Conservation (phyloP, 164 flowering plant genomes). For the Euptelea pleiosperma region DNA sequence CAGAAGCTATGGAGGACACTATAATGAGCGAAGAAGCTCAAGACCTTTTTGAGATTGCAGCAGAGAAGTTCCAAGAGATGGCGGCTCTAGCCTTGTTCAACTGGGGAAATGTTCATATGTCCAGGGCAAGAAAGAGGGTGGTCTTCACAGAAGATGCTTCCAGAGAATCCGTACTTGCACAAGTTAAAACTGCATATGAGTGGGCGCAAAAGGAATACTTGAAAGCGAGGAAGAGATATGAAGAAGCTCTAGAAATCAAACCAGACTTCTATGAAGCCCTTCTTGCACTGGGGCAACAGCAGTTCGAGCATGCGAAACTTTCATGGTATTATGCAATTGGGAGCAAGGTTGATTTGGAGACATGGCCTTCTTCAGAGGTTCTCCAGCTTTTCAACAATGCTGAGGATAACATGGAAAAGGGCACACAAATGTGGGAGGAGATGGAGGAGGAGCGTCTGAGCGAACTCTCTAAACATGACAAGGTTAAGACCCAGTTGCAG, state of each 20-base stretch:
- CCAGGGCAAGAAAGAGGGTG: conserved; percentile 67
- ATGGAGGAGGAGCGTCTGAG: conserved; percentile 38
- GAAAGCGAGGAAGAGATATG: conserved; percentile 58
- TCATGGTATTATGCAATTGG: conserved; percentile 76
- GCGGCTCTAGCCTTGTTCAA: conserved; percentile 81
- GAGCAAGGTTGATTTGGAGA: conserved; percentile 49
- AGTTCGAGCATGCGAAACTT: conserved; percentile 89
- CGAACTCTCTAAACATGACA: conserved; percentile 30
- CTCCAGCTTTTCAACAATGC: conserved; percentile 67
- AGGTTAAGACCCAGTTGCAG: conserved; percentile 30
- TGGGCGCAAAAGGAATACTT: conserved; percentile 62
- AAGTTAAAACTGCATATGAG: conserved; percentile 53
- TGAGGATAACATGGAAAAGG: conserved; percentile 78
- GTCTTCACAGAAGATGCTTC: conserved; percentile 47
- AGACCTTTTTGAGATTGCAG: conserved; percentile 56
- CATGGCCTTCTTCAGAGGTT: conserved; percentile 53
- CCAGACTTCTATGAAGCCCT: conserved; percentile 76
- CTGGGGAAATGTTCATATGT: conserved; percentile 91
- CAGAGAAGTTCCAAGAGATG: conserved; percentile 80
- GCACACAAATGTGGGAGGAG: conserved; percentile 72
- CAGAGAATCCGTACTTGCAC: conserved; percentile 36
- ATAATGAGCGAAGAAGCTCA: conserved; percentile 81
- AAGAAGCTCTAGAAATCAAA: conserved; percentile 66
- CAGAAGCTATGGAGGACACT: conserved; percentile 83
- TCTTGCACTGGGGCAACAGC: conserved; percentile 81